Evolutionary conservation across 768 basidiomycete genomes (phyloP), one percentile per base, ranked within the genome.

Genomic region (Termitomyces sp.): DNA sequence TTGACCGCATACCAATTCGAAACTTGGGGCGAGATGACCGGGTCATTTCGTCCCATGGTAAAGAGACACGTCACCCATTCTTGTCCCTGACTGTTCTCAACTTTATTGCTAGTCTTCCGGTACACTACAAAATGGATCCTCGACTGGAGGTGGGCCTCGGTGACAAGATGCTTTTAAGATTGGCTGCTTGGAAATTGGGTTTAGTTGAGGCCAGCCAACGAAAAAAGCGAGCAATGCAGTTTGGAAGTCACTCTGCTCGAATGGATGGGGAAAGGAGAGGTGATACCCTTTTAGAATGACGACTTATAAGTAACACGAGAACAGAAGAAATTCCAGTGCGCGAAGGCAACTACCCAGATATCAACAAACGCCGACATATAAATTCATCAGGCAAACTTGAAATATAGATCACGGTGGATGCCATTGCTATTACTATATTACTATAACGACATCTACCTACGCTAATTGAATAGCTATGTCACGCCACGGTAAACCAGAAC

Each of bases 161-260:
- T 1, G 97, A 98, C 68, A 99, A 99, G 76, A 78, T 89, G 71
- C 67, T 99, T 46, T 67, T 98, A 53, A 75, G 96, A 55, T 68
- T 89, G 29, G 85, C 88, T 2, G 85, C 88, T 36, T 72, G 75
- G 60, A 82, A 83, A 61, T 64, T 94, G n/a, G 94, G 95, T 0
- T 75, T 98, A 43, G 70, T 80, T 2, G 83, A 86, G 61, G 91
- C 92, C 5, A 88, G 89, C 60, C 58, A 63, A 53, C 76, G 92
- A 61, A 94, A 89, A 69, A 99, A 99, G 74, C 71, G 90, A 58
- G 97, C 97, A 14, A 97, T 98, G 90, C 97, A 98, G 66, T 99
- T 99, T 73, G 96, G 96, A 18, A 90, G 83, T 65, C 85, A 86
- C 71, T 90, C 91, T 31, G 92, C 92, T 18, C 75, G 90, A 58